phyloP scores from a whole-genome alignment of 1,139 yeast genomes.

The Zygoascus meyerae region DNA sequence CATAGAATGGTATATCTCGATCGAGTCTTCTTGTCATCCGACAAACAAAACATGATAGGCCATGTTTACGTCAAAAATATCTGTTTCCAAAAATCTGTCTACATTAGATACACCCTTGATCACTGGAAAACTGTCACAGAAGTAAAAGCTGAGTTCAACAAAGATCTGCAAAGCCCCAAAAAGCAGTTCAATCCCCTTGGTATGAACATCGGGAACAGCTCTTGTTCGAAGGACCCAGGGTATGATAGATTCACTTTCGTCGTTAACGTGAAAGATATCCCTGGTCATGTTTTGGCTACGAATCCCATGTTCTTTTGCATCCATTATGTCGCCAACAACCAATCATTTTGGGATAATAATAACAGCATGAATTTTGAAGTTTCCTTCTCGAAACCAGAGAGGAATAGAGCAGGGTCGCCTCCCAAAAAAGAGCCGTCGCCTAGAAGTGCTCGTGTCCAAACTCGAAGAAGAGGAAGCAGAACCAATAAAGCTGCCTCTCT shows the following conservation, averaged over 20 bases:
- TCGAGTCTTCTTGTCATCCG: constrained; percentile 52
- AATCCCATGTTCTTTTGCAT: constrained; percentile 49
- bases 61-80: constrained; percentile 68
- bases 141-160: constrained; percentile 57
- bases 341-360: constrained; percentile 79
- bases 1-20: constrained; percentile 51
- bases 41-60: constrained; percentile 56
- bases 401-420: background rate
- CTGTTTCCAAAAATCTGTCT: constrained; percentile 56
- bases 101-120: constrained; percentile 62
- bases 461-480: constrained; percentile 5
- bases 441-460: constrained; percentile 8
- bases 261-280: constrained; percentile 36
- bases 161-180: constrained; percentile 40
- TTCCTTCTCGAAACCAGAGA: constrained; percentile 32
- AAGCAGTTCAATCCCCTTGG: constrained; percentile 1
- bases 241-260: constrained; percentile 43
- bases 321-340: constrained; percentile 44
- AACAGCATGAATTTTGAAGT: constrained; percentile 51
- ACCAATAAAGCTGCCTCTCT: background rate
- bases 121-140: constrained; percentile 70
- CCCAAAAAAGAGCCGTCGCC: background rate
- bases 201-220: background rate
- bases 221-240: constrained; percentile 16
- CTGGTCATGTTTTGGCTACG: constrained; percentile 31